A percentile compares a stretch with the other conserved stretches of the same genome.
These are phyloP conservation scores for Oryza longistaminata DNA, from an alignment of 176 grass and related monocot genomes.

Conservation along the genomic window DNA sequence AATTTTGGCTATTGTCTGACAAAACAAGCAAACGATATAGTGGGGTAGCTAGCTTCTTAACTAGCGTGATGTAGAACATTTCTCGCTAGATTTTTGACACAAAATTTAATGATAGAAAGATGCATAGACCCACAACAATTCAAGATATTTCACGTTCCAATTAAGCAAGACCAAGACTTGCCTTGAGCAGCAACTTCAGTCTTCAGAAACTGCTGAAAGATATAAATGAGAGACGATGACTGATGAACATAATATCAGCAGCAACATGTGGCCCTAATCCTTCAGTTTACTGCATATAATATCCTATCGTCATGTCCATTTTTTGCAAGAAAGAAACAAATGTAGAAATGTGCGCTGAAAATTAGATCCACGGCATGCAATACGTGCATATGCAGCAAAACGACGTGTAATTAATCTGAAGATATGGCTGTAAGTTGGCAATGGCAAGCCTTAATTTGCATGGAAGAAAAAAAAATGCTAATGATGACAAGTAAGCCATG, in stretches of 20 bases:
- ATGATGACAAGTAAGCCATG: neutral
- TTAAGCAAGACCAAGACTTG: neutral
- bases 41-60: no score
- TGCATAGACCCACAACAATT: neutral
- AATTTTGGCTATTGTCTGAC: no score
- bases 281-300: neutral
- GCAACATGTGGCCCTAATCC: neutral
- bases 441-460: constrained; percentile 4
- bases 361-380: neutral
- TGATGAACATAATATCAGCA: neutral
- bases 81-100: neutral
- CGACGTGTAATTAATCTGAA: neutral
- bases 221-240: neutral
- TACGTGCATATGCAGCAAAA: constrained; percentile 36
- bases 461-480: constrained; percentile 7
- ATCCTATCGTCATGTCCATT: neutral
- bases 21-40: no score
- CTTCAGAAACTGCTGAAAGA: neutral
- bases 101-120: neutral
- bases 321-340: neutral
- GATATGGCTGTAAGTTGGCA: neutral
- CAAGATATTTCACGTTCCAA: neutral
- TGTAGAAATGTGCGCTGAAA: neutral
- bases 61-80: neutral
- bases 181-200: neutral